These are phyloP conservation scores for Aciculosporium take DNA, from an alignment of 2,329 filamentous ascomycete genomes.

Conservation along the genomic window DNA sequence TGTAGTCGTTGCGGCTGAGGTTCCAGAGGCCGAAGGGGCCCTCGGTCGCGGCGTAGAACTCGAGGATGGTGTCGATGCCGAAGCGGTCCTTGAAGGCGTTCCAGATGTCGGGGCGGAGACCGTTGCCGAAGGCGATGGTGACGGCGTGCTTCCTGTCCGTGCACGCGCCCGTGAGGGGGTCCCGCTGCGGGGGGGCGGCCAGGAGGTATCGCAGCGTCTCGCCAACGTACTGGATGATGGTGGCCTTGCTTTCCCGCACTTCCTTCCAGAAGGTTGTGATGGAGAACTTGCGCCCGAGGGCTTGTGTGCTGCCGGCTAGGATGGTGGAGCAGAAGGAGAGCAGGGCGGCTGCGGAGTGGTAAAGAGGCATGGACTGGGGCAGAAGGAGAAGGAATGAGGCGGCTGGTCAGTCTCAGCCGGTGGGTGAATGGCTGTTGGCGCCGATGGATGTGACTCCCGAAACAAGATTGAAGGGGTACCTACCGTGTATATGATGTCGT, in stretches of 20 bases:
- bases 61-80: constrained; percentile 55
- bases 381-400: background rate
- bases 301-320: constrained; percentile 47
- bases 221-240: constrained; percentile 74
- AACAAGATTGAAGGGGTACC: constrained; percentile 26
- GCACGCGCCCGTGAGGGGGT: constrained; percentile 49
- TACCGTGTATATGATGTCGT: constrained; percentile 58
- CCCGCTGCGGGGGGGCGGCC: constrained; percentile 45
- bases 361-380: constrained; percentile 63
- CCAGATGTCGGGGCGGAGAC: constrained; percentile 76
- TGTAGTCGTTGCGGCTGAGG: constrained; percentile 54
- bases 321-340: constrained; percentile 53
- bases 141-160: constrained; percentile 61
- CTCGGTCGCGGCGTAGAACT: constrained; percentile 74
- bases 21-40: constrained; percentile 59
- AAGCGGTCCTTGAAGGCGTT: constrained; percentile 70
- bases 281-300: constrained; percentile 66
- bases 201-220: constrained; percentile 77
- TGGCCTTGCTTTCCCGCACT: constrained; percentile 54
- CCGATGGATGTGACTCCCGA: too few species aligned
- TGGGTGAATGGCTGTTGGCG: too few species aligned
- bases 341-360: constrained; percentile 66
- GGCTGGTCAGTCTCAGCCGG: too few species aligned
- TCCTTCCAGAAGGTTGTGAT: constrained; percentile 65
- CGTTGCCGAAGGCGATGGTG: constrained; percentile 70